A percentile compares a stretch with the other conserved stretches of the same genome.
phyloP scores from a whole-genome alignment of 495 filamentous ascomycete genomes.

The Lophiotrema nucula region DNA sequence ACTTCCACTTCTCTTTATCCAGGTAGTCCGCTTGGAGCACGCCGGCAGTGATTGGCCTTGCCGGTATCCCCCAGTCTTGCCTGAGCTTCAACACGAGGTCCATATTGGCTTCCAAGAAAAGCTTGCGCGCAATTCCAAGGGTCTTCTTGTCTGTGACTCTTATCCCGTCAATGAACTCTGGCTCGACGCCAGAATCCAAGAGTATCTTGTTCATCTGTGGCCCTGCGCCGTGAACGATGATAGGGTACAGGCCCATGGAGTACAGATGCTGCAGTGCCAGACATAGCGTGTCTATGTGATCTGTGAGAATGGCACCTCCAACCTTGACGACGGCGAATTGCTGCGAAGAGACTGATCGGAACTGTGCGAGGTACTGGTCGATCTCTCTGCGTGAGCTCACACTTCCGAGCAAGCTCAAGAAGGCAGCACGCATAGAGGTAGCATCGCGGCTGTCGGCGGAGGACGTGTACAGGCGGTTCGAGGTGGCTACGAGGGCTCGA shows the following conservation, averaged over 20 bases:
- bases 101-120: slow-evolving; percentile 95
- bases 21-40: slow-evolving; percentile 95
- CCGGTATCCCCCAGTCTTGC: slow-evolving; percentile 78
- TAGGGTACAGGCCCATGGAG: slow-evolving; percentile 91
- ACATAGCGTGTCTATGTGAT: slow-evolving; percentile 86
- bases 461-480: slow-evolving; percentile 25
- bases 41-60: slow-evolving; percentile 86
- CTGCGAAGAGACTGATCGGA: slow-evolving; percentile 94
- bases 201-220: slow-evolving; percentile 95
- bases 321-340: slow-evolving; percentile 99
- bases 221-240: slow-evolving; percentile 94
- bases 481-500: slow-evolving; percentile 21
- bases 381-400: slow-evolving; percentile 97
- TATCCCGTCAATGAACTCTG: slow-evolving; percentile 95
- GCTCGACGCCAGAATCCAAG: slow-evolving; percentile 88
- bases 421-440: slow-evolving; percentile 70
- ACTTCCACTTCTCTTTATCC: slow-evolving; percentile 89
- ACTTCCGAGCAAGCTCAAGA: slow-evolving; percentile 91
- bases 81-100: slow-evolving; percentile 92
- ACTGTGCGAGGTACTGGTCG: slow-evolving; percentile 96
- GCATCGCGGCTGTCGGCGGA: slow-evolving; percentile 28
- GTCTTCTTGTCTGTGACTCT: slow-evolving; percentile 96
- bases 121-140: slow-evolving; percentile 79
- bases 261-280: slow-evolving; percentile 88
- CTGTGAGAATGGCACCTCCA: slow-evolving; percentile 93